These are phyloP conservation scores for Neolentinus lepideus DNA, from an alignment of 1,284 basidiomycete genomes.

Conservation along the genomic window DNA sequence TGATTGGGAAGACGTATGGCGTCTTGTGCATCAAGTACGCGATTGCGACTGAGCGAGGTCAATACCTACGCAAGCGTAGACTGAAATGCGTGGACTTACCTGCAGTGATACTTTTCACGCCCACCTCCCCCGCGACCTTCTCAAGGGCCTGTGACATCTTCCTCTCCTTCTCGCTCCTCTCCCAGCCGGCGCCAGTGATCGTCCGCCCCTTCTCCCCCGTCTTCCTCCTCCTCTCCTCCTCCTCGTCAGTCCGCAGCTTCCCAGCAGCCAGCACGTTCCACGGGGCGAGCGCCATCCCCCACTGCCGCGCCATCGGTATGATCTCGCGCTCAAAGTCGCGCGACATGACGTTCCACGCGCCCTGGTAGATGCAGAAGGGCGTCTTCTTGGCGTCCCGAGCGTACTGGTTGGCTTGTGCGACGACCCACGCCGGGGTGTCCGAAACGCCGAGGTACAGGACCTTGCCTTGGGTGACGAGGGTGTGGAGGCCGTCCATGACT, in stretches of 20 bases:
- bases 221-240: background rate
- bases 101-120: conserved; percentile 7
- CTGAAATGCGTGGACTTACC: background rate
- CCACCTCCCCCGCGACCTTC: conserved; percentile 24
- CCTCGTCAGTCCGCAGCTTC: conserved; percentile 2
- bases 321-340: conserved; percentile 47
- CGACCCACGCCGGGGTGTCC: conserved; percentile 44
- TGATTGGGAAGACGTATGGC: conserved; percentile 37
- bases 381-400: conserved; percentile 36
- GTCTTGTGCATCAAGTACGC: conserved; percentile 36
- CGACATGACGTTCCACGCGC: conserved; percentile 37
- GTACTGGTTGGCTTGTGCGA: conserved; percentile 43
- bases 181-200: conserved; percentile 1
- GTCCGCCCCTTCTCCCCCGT: conserved; percentile 2
- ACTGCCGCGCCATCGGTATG: conserved; percentile 36
- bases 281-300: conserved; percentile 1
- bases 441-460: conserved; percentile 31
- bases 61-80: background rate
- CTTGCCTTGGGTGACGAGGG: conserved; percentile 34
- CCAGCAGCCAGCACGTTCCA: conserved; percentile 4
- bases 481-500: conserved; percentile 43
- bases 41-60: conserved; percentile 24
- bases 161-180: conserved; percentile 6
- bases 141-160: conserved; percentile 6
- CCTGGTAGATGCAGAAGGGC: conserved; percentile 47